phyloP scores from a whole-genome alignment of 192 early-diverging fungal genomes.

The Backusella westeae region DNA sequence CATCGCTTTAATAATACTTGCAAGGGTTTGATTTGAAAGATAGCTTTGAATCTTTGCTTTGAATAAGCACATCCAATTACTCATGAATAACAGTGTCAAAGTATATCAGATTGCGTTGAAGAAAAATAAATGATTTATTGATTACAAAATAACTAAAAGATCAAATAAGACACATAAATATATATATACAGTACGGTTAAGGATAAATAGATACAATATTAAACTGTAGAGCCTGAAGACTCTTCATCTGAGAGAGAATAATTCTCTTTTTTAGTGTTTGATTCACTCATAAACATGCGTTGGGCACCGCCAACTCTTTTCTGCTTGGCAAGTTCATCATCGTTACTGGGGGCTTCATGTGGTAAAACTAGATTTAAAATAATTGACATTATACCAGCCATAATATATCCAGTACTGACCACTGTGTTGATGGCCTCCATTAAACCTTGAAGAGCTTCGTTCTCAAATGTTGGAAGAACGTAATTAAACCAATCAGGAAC shows the following conservation, averaged over 20 bases:
- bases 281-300: not conserved
- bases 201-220: not conserved
- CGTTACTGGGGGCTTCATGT: not conserved
- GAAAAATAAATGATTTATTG: not conserved
- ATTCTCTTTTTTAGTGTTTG: not conserved
- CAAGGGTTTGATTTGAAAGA: no score
- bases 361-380: conserved; percentile 42
- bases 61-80: no score
- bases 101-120: not conserved
- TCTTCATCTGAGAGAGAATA: not conserved
- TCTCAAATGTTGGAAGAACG: conserved; percentile 38
- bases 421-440: conserved; percentile 45
- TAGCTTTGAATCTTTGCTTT: no score
- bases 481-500: conserved; percentile 51
- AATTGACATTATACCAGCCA: conserved; percentile 42
- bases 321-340: not conserved
- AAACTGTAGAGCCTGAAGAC: not conserved
- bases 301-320: not conserved
- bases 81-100: no score
- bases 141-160: not conserved
- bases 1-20: no score
- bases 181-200: not conserved
- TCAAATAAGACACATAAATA: not conserved
- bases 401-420: conserved; percentile 44
- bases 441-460: conserved; percentile 39